phyloP scores from a whole-genome alignment of 164 flowering plant genomes.

The Annona squamosa region DNA sequence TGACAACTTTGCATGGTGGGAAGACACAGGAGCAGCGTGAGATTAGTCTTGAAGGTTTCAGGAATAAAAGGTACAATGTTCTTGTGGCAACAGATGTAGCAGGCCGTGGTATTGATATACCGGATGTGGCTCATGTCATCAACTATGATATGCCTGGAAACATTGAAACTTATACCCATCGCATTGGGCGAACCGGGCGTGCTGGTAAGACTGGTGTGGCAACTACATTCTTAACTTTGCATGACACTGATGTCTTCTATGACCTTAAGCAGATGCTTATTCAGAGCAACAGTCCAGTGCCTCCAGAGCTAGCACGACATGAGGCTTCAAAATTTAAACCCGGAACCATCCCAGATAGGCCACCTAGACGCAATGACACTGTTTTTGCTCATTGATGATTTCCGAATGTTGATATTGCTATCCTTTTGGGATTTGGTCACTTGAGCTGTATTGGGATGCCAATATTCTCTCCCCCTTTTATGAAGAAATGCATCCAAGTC shows the following conservation, averaged over 20 bases:
- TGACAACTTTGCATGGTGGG: slow-evolving; percentile 87
- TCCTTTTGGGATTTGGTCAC: neutral
- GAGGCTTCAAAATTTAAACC: slow-evolving; percentile 94
- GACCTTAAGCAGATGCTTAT: slow-evolving; percentile 91
- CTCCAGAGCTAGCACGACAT: slow-evolving; percentile 82
- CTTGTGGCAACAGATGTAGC: slow-evolving; percentile 93
- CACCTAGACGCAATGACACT: slow-evolving; percentile 81
- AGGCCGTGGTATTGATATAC: slow-evolving; percentile 95
- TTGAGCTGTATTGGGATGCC: neutral
- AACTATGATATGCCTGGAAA: slow-evolving; percentile 82
- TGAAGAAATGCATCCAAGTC: neutral
- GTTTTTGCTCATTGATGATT: slow-evolving; percentile 60
- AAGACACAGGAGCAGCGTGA: slow-evolving; percentile 91
- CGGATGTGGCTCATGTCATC: slow-evolving; percentile 85
- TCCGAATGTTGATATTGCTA: neutral
- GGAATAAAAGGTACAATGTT: slow-evolving; percentile 78
- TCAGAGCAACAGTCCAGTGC: slow-evolving; percentile 81
- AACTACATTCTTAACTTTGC: slow-evolving; percentile 77
- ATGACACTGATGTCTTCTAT: slow-evolving; percentile 79
- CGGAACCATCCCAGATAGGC: slow-evolving; percentile 76
- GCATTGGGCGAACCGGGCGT: slow-evolving; percentile 93
- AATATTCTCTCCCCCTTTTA: neutral
- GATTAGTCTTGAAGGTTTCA: slow-evolving; percentile 86
- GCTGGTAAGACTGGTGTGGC: slow-evolving; percentile 95
- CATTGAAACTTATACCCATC: slow-evolving; percentile 80